A percentile compares a stretch with the other conserved stretches of the same genome.
Evolutionary conservation across 192 early-diverging fungal genomes (phyloP).

Genomic region (Gamsiella multidivaricata): DNA sequence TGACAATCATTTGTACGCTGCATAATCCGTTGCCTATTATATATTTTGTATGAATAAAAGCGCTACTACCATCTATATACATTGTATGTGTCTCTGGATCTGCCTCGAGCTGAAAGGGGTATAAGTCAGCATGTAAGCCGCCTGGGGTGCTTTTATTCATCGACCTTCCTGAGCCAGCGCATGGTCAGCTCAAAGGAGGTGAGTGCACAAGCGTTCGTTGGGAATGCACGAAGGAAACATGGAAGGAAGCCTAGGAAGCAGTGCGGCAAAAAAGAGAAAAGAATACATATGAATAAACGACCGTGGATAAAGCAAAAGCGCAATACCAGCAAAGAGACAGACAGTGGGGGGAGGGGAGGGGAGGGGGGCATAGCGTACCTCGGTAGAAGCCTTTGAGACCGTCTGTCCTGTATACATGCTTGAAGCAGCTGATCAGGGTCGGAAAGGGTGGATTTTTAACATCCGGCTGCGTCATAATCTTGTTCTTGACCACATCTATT

Average conservation of each 20-base stretch:
- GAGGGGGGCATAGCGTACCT: slow-evolving; percentile 61
- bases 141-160: slow-evolving; percentile 40
- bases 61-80: too few species aligned
- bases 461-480: slow-evolving; percentile 92
- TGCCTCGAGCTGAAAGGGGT: neutral
- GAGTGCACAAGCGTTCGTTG: slow-evolving; percentile 95
- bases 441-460: slow-evolving; percentile 72
- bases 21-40: too few species aligned
- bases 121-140: too few species aligned
- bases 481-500: slow-evolving; percentile 90
- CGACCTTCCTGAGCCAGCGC: slow-evolving; percentile 48
- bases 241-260: slow-evolving; percentile 76
- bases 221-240: slow-evolving; percentile 91
- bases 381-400: slow-evolving; percentile 89
- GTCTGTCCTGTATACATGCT: slow-evolving; percentile 72
- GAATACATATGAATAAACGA: too few species aligned
- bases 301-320: too few species aligned
- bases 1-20: too few species aligned
- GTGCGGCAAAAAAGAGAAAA: neutral
- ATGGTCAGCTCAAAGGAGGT: slow-evolving; percentile 86
- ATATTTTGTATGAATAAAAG: too few species aligned
- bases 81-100: too few species aligned
- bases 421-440: slow-evolving; percentile 62
- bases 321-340: too few species aligned
- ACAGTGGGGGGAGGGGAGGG: too few species aligned